Percentiles rank a stretch among this genome's conserved stretches.
Conservation (phyloP, 495 filamentous ascomycete genomes). For the Neurospora hispaniola region DNA sequence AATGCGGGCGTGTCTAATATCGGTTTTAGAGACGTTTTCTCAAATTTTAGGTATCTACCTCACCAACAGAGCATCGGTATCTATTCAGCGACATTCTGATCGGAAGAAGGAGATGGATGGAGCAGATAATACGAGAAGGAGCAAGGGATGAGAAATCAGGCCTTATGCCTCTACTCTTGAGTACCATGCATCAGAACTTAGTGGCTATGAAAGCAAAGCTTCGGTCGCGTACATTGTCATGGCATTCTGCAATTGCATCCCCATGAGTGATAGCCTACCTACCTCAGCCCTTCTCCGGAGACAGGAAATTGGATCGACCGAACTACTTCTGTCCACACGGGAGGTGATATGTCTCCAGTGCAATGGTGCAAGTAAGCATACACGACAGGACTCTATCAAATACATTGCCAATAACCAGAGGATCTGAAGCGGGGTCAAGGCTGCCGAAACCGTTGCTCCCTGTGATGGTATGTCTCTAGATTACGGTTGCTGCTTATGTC, state of each 20-base stretch:
- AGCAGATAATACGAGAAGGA: background rate
- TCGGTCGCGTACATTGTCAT: background rate
- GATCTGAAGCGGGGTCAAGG: background rate
- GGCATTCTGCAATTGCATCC: background rate
- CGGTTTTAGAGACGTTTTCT: background rate
- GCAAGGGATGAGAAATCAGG: background rate
- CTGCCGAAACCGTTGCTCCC: background rate
- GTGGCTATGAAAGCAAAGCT: background rate
- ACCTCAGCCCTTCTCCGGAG: background rate
- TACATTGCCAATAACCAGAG: background rate
- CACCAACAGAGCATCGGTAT: background rate
- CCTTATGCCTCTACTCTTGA: background rate
- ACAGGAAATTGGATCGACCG: background rate
- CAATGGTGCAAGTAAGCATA: background rate
- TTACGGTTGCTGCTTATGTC: background rate
- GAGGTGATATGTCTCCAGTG: background rate
- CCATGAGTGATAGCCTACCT: background rate
- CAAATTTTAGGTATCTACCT: background rate
- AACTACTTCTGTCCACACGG: background rate
- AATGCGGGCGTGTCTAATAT: background rate
- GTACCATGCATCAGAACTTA: background rate
- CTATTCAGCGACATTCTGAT: background rate
- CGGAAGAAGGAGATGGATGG: background rate
- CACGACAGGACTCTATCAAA: background rate
- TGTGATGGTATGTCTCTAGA: background rate